Evolutionary conservation across 2,329 filamentous ascomycete genomes (phyloP).

Genomic region (Aquanectria penicillioides): DNA sequence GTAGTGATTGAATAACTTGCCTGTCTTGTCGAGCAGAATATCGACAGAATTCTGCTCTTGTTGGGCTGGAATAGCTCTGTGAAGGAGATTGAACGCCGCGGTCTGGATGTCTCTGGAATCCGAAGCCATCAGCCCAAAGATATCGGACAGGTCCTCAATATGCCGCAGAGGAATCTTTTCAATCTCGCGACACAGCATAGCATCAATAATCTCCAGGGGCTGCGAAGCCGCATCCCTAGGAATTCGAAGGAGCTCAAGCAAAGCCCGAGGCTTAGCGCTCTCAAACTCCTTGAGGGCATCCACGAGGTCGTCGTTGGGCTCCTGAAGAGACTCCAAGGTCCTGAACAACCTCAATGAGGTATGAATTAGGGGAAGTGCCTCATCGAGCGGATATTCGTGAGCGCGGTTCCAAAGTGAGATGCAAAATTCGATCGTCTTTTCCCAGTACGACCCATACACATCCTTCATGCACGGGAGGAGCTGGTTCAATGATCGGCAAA

Average conservation of each 20-base stretch:
- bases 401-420: conserved; percentile 65
- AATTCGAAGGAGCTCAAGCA: conserved; percentile 72
- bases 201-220: conserved; percentile 79
- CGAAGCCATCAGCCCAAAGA: conserved; percentile 81
- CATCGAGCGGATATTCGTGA: conserved; percentile 53
- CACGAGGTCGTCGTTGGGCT: conserved; percentile 85
- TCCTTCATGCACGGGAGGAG: conserved; percentile 80
- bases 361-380: conserved; percentile 71
- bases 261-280: conserved; percentile 62
- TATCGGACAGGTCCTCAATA: conserved; percentile 70
- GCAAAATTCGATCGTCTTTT: conserved; percentile 68
- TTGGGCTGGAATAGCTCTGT: conserved; percentile 78
- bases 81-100: conserved; percentile 82
- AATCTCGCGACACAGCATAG: conserved; percentile 76
- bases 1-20: conserved; percentile 41
- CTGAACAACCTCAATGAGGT: conserved; percentile 78
- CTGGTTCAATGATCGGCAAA: conserved; percentile 65
- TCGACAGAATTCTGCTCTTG: conserved; percentile 89
- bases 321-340: conserved; percentile 70
- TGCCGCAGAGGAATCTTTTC: conserved; percentile 70
- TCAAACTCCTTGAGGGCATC: conserved; percentile 75
- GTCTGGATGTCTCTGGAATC: conserved; percentile 80
- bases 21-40: conserved; percentile 73
- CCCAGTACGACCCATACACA: conserved; percentile 91
- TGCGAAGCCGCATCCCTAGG: conserved; percentile 61